Percentiles rank a stretch among this genome's conserved stretches.
phyloP scores from a whole-genome alignment of 371 early-diverging fungal species.

The Vairimorpha apis region DNA sequence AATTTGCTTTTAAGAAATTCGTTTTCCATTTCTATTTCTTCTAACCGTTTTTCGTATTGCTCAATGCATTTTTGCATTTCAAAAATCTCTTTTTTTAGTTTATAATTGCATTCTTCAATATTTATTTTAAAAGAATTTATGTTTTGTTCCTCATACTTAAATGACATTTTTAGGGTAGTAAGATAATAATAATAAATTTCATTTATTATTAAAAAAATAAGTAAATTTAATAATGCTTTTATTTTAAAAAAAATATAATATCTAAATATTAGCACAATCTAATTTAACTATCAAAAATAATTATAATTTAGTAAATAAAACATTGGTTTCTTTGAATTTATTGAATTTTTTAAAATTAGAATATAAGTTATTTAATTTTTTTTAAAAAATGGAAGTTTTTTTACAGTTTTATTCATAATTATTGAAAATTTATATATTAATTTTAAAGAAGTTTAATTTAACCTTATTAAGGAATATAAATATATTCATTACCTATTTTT shows the following conservation, averaged over 20 bases:
- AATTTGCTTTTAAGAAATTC: not conserved
- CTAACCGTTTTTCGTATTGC: not conserved
- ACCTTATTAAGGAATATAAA: conserved; percentile 10
- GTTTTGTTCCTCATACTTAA: not conserved
- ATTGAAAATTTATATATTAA: no score
- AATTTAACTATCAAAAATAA: not conserved
- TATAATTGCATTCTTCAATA: not conserved
- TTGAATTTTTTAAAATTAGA: not conserved
- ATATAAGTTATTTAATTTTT: not conserved
- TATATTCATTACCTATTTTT: not conserved
- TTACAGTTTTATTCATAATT: not conserved
- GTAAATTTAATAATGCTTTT: not conserved
- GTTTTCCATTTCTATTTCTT: not conserved
- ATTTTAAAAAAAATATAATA: not conserved
- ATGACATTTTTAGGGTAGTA: not conserved
- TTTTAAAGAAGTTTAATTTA: not conserved
- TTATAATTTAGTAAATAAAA: no score
- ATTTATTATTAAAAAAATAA: not conserved
- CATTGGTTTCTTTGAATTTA: not conserved
- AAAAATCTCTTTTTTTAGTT: not conserved
- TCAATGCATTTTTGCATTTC: not conserved
- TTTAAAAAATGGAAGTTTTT: not conserved
- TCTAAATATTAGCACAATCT: not conserved
- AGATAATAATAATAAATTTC: not conserved
- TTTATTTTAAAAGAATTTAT: not conserved